Percentiles rank a stretch among this genome's conserved stretches.
Evolutionary conservation across 305 asterid genomes (phyloP).

Genomic region (Solanum hybrid): DNA sequence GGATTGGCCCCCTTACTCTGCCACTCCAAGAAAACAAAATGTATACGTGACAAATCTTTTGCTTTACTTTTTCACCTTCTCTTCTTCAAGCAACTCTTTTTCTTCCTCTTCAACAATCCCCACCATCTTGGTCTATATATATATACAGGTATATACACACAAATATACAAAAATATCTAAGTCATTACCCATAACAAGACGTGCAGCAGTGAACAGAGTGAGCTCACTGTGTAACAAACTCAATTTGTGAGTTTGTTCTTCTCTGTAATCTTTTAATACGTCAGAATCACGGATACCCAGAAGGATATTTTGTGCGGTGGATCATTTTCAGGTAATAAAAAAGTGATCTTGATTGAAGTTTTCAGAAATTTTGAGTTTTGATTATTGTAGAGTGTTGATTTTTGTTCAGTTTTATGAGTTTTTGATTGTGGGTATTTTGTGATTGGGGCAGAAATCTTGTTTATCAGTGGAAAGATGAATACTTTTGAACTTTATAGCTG

Average conservation of each 20-base stretch:
- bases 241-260: neutral
- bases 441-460: neutral
- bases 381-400: neutral
- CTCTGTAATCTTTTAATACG: neutral
- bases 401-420: neutral
- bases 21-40: neutral
- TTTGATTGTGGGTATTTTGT: neutral
- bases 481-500: neutral
- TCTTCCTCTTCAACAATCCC: neutral
- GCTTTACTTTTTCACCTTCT: neutral
- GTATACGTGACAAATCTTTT: constrained; percentile 1
- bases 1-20: neutral
- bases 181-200: neutral
- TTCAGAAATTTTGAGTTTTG: neutral
- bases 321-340: neutral
- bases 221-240: neutral
- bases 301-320: neutral
- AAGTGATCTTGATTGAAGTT: neutral
- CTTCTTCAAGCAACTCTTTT: neutral
- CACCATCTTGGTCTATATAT: neutral
- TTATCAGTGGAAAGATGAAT: neutral
- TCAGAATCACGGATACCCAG: neutral
- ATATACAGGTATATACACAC: no score
- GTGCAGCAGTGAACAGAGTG: neutral
- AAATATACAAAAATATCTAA: neutral